Base-by-base conservation (phyloP, 2,329 filamentous ascomycete genomes). In the Calycina herbarum region DNA sequence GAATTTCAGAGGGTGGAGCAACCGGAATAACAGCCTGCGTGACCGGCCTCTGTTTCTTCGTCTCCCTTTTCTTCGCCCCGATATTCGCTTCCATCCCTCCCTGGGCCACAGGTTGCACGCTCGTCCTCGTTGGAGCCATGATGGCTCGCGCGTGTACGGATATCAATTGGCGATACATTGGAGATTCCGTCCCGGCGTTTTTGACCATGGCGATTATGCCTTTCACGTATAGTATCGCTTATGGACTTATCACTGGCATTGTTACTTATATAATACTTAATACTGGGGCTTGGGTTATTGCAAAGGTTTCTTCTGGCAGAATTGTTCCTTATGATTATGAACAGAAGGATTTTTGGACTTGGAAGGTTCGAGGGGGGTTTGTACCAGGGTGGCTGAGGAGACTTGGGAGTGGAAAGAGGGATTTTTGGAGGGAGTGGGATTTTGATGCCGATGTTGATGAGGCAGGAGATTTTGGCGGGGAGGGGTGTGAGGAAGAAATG, bases 1-100 rank as follows among this genome's bases (percentile, higher is more conserved):
- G 93, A 72, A 96, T 96, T 69, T 91, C 91, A 0, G 93, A 96
- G 78, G 93, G 93, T 61, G 93, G 92, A 57, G 89, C 89, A 74
- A 96, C 93, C 0, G 93, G 93, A 17, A 79, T 96, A n/a, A 95
- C 92, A 0, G 88, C 92, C 58, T 91, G 94, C 77, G 82, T 86
- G 17, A 89, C 91, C 0, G 93, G 93, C 5, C 64, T 96, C 60
- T 93, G 90, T 79, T 96, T 96, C 82, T 90, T 96, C 80, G 86
- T 96, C 75, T 87, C 91, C 65, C 85, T 96, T 67, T 96, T 96
- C 82, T 96, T 96, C 76, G 92, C 93, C 0, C 93, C 93, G 0
- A 94, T 96, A 65, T 96, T 96, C 74, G 92, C 93, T 10, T 94
- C 91, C 0, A 95, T 96, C 65, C 93, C 93, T 4, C 89, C 92